Conservation (phyloP, 305 asterid species). For the Fraxinus platypoda region DNA sequence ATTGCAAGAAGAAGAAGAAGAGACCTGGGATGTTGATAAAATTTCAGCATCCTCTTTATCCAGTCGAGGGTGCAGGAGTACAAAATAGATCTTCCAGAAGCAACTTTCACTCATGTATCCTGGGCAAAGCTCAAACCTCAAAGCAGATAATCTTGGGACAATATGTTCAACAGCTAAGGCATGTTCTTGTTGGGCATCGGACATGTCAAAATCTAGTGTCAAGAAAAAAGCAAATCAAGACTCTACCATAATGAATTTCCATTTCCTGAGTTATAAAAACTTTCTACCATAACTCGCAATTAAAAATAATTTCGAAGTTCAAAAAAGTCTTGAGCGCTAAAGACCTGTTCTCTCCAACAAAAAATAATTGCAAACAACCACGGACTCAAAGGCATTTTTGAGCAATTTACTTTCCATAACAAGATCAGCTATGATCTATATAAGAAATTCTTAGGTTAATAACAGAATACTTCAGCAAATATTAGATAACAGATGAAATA, state of each 20-base stretch:
- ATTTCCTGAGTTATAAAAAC: not conserved
- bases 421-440: not conserved
- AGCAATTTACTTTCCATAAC: not conserved
- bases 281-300: not conserved
- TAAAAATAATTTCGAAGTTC: not conserved
- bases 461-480: not conserved
- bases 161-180: constrained; percentile 86
- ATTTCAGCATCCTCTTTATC: constrained; percentile 59
- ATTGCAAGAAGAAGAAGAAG: not conserved
- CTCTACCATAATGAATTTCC: not conserved
- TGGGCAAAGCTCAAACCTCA: constrained; percentile 94
- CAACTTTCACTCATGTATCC: constrained; percentile 79
- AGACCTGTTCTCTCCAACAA: constrained; percentile 1
- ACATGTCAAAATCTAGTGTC: constrained; percentile 64
- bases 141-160: constrained; percentile 77
- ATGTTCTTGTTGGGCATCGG: constrained; percentile 93
- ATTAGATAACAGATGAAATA: not conserved
- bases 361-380: not conserved
- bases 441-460: not conserved
- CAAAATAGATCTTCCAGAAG: constrained; percentile 96
- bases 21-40: constrained; percentile 84
- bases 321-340: constrained; percentile 1
- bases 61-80: constrained; percentile 81
- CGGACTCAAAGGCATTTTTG: not conserved
- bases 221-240: constrained; percentile 17